Evolutionary conservation across 2,329 filamentous ascomycete species (phyloP).

Genomic region (Fragosphaeria purpurea): DNA sequence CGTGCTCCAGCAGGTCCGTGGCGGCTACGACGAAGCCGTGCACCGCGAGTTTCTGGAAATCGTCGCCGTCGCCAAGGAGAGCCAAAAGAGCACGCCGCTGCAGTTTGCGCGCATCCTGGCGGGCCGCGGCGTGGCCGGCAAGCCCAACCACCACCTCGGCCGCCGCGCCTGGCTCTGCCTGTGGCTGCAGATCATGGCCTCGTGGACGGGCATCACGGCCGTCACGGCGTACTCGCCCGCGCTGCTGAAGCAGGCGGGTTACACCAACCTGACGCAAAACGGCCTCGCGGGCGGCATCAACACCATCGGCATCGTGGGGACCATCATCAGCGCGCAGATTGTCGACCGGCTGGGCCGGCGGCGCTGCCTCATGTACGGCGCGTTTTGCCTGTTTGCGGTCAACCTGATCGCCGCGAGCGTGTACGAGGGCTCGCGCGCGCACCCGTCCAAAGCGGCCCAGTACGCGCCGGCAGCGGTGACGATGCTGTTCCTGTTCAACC

Average conservation of each 20-base stretch:
- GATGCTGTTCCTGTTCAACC: conserved; percentile 40
- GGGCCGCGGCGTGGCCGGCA: conserved; percentile 20
- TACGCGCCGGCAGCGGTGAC: conserved; percentile 35
- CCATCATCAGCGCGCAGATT: conserved; percentile 39
- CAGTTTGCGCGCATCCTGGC: conserved; percentile 28
- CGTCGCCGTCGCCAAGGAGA: conserved; percentile 28
- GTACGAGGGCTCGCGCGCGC: conserved; percentile 28
- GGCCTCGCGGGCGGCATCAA: conserved; percentile 41
- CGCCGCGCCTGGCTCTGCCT: conserved; percentile 30
- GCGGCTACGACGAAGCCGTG: conserved; percentile 23
- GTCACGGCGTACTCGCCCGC: conserved; percentile 28
- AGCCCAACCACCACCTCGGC: conserved; percentile 26
- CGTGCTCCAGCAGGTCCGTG: conserved; percentile 22
- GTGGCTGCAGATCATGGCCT: conserved; percentile 31
- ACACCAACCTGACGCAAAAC: conserved; percentile 29
- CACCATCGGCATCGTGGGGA: conserved; percentile 40
- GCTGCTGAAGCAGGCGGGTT: conserved; percentile 23
- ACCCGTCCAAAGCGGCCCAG: conserved; percentile 24
- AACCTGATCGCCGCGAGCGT: conserved; percentile 29
- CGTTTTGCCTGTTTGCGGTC: conserved; percentile 28
- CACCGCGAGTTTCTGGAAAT: conserved; percentile 31
- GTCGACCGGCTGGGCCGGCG: conserved; percentile 38
- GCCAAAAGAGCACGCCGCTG: conserved; percentile 25
- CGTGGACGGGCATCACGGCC: conserved; percentile 33
- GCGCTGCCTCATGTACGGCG: conserved; percentile 29